These are phyloP conservation scores for Ophidiomyces ophidiicola DNA, from an alignment of 2,329 filamentous ascomycete species.

Conservation along the genomic window DNA sequence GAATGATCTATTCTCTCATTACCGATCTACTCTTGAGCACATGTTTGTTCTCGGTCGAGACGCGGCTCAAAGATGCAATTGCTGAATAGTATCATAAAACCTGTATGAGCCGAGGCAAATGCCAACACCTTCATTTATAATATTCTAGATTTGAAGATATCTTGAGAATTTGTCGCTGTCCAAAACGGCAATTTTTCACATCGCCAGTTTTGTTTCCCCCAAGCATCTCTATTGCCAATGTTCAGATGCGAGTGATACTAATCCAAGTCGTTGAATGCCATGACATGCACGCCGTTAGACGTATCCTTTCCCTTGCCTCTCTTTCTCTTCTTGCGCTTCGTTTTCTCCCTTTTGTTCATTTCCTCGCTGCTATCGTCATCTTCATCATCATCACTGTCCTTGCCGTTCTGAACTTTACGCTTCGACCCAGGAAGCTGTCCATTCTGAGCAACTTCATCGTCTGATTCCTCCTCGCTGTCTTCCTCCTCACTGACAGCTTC, in stretches of 20 bases:
- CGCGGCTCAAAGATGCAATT: no score
- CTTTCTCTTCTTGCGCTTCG: constrained; percentile 39
- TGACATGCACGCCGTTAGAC: constrained; percentile 29
- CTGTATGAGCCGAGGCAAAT: no score
- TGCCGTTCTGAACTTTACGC: constrained; percentile 18
- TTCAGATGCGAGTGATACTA: no score
- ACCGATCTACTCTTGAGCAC: no score
- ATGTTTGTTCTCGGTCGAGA: no score
- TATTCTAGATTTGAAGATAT: no score
- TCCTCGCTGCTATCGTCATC: constrained; percentile 38
- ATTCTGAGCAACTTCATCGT: constrained; percentile 36
- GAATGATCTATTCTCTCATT: no score
- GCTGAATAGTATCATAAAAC: no score
- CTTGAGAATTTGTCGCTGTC: no score
- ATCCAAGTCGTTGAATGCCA: constrained; percentile 34
- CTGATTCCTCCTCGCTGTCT: constrained; percentile 39
- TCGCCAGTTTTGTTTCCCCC: background rate
- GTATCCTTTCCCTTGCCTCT: constrained; percentile 35
- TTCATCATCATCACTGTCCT: constrained; percentile 22
- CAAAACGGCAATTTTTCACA: no score
- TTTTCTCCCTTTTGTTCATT: constrained; percentile 34
- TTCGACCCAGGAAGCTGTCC: constrained; percentile 33
- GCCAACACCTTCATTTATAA: no score
- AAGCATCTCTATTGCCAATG: no score
- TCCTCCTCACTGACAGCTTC: constrained; percentile 44